Evolutionary conservation across 1,284 basidiomycete genomes (phyloP), one percentile per base, ranked within the genome.

Genomic region (Puccinia horiana): DNA sequence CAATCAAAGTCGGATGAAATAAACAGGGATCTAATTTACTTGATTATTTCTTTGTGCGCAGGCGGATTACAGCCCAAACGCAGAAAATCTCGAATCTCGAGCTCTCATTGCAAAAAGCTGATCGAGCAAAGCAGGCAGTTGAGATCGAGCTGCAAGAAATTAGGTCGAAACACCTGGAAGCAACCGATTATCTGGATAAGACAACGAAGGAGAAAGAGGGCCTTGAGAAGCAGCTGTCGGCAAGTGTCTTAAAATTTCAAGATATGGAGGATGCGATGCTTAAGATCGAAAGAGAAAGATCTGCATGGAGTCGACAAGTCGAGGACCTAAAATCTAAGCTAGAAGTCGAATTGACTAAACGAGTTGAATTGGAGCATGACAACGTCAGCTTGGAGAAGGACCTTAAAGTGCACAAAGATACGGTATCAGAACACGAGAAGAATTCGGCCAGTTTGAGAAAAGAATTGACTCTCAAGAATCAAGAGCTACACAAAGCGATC

Each of bases 181-280:
- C 90, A 0, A 93, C 95, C 84, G 89, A 88, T 52, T 52, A 37
- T 42, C 74, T 82, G 20, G 49, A 76, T 26, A 67, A 67, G 9
- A 69, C 65, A 18, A 76, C 42, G 29, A 69, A 76, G 63, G 85
- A 85, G 70, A 84, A 84, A 23, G 84, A 95, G 92, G 89, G 88
- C 52, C 88, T 94, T 69, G 94, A 96, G 84, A 91, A 92, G 76
- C 92, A 94, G 85, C 88, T 97, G 35, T 87, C 90, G 0, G 88
- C 90, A 20, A 91, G 93, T 8, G 92, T 93, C 85, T 89, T 90
- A 49, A 93, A 93, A 85, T 92, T 92, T 83, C 91, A 93, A 82
- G 92, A 93, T 83, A 92, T 95, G 80, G 95, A 98, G 87, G 95
- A 98, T 85, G 91, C 92, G 0, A 90, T 94, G 6, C 89, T 96